Evolutionary conservation across 176 grass and related monocot genomes (phyloP), one percentile per base, ranked within the genome.

Genomic region (Cenchrus fungigraminus): DNA sequence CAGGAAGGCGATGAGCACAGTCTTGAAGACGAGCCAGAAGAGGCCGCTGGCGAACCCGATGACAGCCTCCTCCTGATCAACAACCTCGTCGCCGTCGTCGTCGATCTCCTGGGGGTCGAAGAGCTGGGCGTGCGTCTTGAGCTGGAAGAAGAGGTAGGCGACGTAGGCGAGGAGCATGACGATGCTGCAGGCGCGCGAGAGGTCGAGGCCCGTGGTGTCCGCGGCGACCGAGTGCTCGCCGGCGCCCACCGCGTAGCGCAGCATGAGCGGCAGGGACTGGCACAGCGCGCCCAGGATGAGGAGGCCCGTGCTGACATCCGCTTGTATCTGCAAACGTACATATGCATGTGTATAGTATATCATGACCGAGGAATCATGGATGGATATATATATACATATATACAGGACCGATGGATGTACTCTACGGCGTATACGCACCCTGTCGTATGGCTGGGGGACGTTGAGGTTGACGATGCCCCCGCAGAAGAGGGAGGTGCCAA

Each of bases 111-210:
- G 87, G 28, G 89, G 74, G 34, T 99, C 91, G 51, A 99, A 99
- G 37, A 96, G 83, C 89, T 92, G 93, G 71, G 88, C 65, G 77
- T 99, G 91, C 54, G 97, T 96, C 91, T 94, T 99, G 51, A 99
- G 88, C 84, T 99, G 97, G 88, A 99, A 99, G 73, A 99, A 94
- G 61, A 99, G 93, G 83, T 96, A 95, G 12, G 88, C 88, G 14
- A 87, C 88, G 68, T 99, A 99, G 61, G 91, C 90, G 12, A 92
- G 49, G 28, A 99, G 92, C 97, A 99, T 96, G 84, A 94, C 56
- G 61, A 96, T 77, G 84, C 97, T 91, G 88, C 91, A 94, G 28
- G 89, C 79, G 34, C 97, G 91, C 12, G 97, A 99, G 86, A 99
- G 86, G 3, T 90, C 82, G 65, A 99, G 85, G 28, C 71, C 77